phyloP scores from a whole-genome alignment of 495 filamentous ascomycete genomes.

The Podospora appendiculata region DNA sequence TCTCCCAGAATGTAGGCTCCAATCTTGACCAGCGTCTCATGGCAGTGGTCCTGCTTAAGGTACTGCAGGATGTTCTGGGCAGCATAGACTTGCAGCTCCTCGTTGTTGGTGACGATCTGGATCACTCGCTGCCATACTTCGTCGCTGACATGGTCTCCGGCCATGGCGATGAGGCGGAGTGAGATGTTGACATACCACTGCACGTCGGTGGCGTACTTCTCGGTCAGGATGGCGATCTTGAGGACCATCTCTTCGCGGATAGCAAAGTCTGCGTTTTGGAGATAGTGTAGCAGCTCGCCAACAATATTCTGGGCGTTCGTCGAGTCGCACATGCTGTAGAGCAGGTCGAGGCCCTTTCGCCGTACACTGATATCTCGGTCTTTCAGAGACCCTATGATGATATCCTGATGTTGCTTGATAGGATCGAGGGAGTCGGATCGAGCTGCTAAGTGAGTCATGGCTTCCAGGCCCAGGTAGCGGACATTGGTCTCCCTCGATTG shows the following conservation, averaged over 20 bases:
- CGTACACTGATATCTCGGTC: slow-evolving; percentile 97
- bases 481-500: slow-evolving; percentile 96
- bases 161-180: slow-evolving; percentile 87
- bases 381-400: slow-evolving; percentile 87
- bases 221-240: slow-evolving; percentile 96
- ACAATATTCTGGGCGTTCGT: slow-evolving; percentile 90
- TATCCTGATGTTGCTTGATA: slow-evolving; percentile 95
- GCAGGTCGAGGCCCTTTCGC: slow-evolving; percentile 86
- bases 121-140: slow-evolving; percentile 99
- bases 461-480: slow-evolving; percentile 91
- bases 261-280: slow-evolving; percentile 94
- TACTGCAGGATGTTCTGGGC: slow-evolving; percentile 87
- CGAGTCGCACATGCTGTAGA: slow-evolving; percentile 99
- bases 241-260: slow-evolving; percentile 99
- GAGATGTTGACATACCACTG: slow-evolving; percentile 99
- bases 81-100: slow-evolving; percentile 94
- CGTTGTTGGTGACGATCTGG: slow-evolving; percentile 99
- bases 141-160: slow-evolving; percentile 97
- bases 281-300: slow-evolving; percentile 84
- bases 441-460: slow-evolving; percentile 97
- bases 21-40: slow-evolving; percentile 96
- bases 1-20: slow-evolving; percentile 93
- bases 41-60: slow-evolving; percentile 82
- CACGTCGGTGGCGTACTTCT: slow-evolving; percentile 96
- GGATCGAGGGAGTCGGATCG: slow-evolving; percentile 91